Conservation (phyloP, 371 early-diverging fungal species). For the Cokeromyces recurvatus region DNA sequence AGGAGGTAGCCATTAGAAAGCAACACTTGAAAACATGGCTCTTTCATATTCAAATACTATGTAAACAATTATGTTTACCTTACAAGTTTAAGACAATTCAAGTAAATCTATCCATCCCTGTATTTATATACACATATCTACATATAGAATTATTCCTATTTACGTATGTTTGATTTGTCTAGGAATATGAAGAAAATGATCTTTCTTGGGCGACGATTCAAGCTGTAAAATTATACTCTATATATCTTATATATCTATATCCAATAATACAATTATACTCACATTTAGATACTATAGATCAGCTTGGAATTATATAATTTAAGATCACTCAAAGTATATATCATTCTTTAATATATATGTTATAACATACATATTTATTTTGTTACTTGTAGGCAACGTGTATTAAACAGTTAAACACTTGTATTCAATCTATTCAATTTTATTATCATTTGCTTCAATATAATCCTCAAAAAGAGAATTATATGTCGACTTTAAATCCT, state of each 20-base stretch:
- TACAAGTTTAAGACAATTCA: slow-evolving; percentile 11
- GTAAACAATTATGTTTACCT: slow-evolving; percentile 10
- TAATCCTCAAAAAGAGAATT: too few relatives aligned
- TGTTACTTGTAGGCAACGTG: too few relatives aligned
- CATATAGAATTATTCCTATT: too few relatives aligned
- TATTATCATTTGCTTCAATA: slow-evolving; percentile 8
- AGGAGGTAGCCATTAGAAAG: slow-evolving; percentile 5
- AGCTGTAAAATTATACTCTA: slow-evolving; percentile 23
- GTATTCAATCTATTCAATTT: too few relatives aligned
- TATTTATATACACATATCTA: too few relatives aligned
- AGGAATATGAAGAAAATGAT: slow-evolving; percentile 20
- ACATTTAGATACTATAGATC: slow-evolving; percentile 12
- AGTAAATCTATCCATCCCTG: slow-evolving; percentile 14
- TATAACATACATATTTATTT: too few relatives aligned
- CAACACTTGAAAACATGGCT: slow-evolving; percentile 20
- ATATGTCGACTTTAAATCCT: too few relatives aligned
- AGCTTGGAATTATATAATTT: slow-evolving; percentile 23
- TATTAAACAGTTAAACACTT: too few relatives aligned
- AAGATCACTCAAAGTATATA: too few relatives aligned
- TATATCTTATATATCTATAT: too few relatives aligned
- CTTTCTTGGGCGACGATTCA: slow-evolving; percentile 31
- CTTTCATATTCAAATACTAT: slow-evolving; percentile 12
- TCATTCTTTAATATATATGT: too few relatives aligned
- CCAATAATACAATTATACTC: neutral
- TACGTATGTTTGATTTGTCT: too few relatives aligned